These are phyloP conservation scores for Vaccinium myrtillus DNA, from an alignment of 148 eudicot species.

Conservation along the genomic window DNA sequence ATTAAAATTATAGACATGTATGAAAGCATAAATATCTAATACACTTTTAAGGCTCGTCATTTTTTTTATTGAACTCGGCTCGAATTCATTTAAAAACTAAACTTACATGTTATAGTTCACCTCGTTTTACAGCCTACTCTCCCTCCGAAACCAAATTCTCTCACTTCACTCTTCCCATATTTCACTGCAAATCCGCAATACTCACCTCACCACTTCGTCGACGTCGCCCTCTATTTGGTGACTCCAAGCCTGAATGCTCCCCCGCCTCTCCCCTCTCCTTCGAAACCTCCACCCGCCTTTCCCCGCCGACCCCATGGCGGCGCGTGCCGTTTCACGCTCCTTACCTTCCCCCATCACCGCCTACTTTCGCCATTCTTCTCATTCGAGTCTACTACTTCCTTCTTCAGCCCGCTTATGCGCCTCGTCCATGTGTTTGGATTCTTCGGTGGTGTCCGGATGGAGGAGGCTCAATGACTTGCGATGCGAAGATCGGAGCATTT, in stretches of 20 bases:
- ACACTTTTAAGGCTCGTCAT: no score
- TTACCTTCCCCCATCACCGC: constrained; percentile 23
- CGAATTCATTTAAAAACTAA: no score
- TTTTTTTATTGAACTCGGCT: no score
- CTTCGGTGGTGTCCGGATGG: constrained; percentile 12
- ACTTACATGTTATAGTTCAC: no score
- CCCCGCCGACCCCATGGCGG: constrained; percentile 43
- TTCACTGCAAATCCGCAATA: no score
- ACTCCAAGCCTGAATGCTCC: constrained; percentile 29
- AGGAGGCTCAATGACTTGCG: background rate
- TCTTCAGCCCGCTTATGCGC: background rate
- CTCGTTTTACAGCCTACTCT: no score
- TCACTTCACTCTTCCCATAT: no score
- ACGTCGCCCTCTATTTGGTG: no score
- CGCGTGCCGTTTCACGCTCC: constrained; percentile 59
- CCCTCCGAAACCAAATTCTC: no score
- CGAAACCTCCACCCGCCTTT: constrained; percentile 16
- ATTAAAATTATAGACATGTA: no score
- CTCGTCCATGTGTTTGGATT: constrained; percentile 5
- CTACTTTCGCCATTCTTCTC: constrained; percentile 9
- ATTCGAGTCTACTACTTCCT: background rate
- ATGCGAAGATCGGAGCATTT: constrained; percentile 3
- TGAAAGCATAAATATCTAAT: no score
- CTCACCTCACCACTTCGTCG: no score
- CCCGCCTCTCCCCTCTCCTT: constrained; percentile 37